A percentile compares a stretch with the other conserved stretches of the same genome.
phyloP scores from a whole-genome alignment of 176 grass and related monocot species.

The Eragrostis curvula region DNA sequence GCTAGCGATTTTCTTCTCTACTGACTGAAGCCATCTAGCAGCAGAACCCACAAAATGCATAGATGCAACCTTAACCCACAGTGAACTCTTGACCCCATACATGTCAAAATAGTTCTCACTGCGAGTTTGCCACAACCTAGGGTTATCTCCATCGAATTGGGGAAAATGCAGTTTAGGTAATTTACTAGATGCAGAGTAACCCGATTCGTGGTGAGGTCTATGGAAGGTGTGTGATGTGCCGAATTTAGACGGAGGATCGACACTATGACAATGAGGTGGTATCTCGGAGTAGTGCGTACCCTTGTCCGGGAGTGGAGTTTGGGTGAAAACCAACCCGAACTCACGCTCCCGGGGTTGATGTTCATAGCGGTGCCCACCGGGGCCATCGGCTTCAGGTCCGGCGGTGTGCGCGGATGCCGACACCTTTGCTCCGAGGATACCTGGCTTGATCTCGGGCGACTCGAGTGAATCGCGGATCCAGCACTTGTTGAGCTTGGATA shows the following conservation, averaged over 20 bases:
- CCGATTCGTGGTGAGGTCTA: too few relatives aligned
- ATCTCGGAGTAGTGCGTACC: not conserved
- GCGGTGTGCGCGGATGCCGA: too few relatives aligned
- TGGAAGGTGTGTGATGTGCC: too few relatives aligned
- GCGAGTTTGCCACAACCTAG: not conserved
- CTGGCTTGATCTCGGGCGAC: too few relatives aligned
- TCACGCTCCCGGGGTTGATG: not conserved
- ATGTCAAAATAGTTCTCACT: not conserved
- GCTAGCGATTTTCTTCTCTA: too few relatives aligned
- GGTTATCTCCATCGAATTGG: not conserved
- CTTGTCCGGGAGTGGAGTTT: not conserved
- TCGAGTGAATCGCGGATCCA: too few relatives aligned
- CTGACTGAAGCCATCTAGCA: not conserved
- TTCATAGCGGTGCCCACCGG: not conserved
- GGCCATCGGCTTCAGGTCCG: not conserved
- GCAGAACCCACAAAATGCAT: not conserved
- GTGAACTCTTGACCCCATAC: rapidly evolving
- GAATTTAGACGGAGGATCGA: too few relatives aligned
- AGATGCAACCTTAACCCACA: not conserved
- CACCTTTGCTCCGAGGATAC: too few relatives aligned
- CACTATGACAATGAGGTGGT: too few relatives aligned
- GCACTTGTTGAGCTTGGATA: too few relatives aligned
- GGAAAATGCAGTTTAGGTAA: not conserved
- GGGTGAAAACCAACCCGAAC: not conserved
- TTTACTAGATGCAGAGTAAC: not conserved